Base-by-base conservation (phyloP, 345 rosid species). In the Sonneratia alba region DNA sequence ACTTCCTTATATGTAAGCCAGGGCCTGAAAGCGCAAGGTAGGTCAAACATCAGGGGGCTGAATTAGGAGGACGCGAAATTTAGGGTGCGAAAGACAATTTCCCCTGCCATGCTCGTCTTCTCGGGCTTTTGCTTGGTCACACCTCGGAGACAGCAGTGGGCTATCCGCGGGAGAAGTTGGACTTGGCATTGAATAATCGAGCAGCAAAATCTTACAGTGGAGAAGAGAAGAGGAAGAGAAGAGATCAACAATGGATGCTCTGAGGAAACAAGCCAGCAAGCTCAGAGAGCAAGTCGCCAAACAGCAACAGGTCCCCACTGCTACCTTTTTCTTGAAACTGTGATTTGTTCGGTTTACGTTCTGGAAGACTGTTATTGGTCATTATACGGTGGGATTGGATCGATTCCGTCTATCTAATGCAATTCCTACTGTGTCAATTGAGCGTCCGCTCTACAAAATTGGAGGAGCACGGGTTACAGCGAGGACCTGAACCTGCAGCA, bases 251-350 rank as follows among this genome's bases (percentile, higher is more conserved):
- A 93, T 93, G 98, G 98, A 93, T 76, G 89, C 94, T 8, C 81
- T 93, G 73, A 85, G 97, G 82, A 91, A 87, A 74, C 98, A 93
- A 83, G 98, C 98, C 74, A 84, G 89, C 86, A 91, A 89, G 88
- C 79, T 93, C 79, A 83, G 91, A 70, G 98, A 93, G 57, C 98
- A 93, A 86, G 97, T 93, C 49, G 96, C 98, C 24, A 93, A 93
- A 83, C 98, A 93, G 63, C 98, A 93, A 64, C 86, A 85, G 80
- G 91, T 87, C 32, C 61, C 37, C 45, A 32, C 38, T 61, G 32
- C 57, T 6, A 16, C 11, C 32, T n/a, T 14, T 75, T 37, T 66
- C 12, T 57, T 10, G 2, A 48, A 27, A 21, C 7, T 56, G 56
- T n/a, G 8, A 38, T 59, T 19, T 40, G 37, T 37, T 21, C 49